Evolutionary conservation across 257 asterid genomes (phyloP).

Genomic region (Anisodus acutangulus): DNA sequence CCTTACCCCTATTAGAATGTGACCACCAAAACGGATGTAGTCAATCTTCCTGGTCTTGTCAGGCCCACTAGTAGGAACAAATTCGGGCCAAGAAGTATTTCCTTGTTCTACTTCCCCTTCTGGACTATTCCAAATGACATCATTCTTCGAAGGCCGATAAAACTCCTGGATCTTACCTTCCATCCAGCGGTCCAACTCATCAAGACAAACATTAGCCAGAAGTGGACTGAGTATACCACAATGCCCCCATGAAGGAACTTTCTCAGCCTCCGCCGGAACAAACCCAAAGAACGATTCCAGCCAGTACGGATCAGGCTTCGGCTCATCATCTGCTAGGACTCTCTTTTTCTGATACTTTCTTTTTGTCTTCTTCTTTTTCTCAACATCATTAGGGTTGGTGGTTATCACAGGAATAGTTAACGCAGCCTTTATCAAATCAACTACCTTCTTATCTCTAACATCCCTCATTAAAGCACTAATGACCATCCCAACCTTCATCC

Average conservation of each 20-base stretch:
- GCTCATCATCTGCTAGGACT: constrained; percentile 94
- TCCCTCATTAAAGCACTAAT: constrained; percentile 91
- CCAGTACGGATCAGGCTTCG: constrained; percentile 98
- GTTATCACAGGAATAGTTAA: constrained; percentile 79
- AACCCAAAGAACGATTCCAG: constrained; percentile 86
- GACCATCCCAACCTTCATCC: constrained; percentile 91
- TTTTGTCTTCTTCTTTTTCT: constrained; percentile 74
- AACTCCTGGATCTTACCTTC: constrained; percentile 85
- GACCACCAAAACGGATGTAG: constrained; percentile 91
- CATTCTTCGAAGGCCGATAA: constrained; percentile 77
- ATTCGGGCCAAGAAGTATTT: constrained; percentile 98
- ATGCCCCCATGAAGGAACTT: constrained; percentile 94
- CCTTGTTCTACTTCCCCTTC: constrained; percentile 88
- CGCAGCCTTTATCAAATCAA: constrained; percentile 88
- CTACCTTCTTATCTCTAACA: constrained; percentile 89
- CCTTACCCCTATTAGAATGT: constrained; percentile 86
- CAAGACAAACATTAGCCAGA: constrained; percentile 82
- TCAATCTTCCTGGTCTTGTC: constrained; percentile 94
- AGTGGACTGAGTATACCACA: constrained; percentile 97
- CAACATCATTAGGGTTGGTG: constrained; percentile 63
- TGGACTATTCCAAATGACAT: constrained; percentile 89
- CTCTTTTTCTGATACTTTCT: constrained; percentile 94
- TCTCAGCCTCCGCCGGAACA: constrained; percentile 93
- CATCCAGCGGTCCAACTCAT: constrained; percentile 94
- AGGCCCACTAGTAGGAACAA: constrained; percentile 96